Conservation (phyloP, 257 asterid genomes). For the Phtheirospermum japonicum region DNA sequence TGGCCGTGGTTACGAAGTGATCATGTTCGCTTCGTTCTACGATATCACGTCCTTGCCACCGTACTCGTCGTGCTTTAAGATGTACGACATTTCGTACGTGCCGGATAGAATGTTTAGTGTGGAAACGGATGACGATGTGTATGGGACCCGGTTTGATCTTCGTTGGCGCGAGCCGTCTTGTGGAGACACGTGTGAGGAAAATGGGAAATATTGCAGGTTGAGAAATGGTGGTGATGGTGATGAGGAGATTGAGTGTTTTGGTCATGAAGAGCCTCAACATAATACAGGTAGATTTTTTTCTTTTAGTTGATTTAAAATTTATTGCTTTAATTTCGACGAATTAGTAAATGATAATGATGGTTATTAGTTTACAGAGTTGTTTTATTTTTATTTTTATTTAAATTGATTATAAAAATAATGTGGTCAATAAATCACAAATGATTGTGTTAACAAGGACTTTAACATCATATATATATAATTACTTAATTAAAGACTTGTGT, state of each 20-base stretch:
- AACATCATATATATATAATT: no score
- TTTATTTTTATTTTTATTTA: no score
- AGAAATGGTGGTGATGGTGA: conserved; percentile 5
- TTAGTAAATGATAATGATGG: no score
- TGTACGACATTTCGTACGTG: conserved; percentile 31
- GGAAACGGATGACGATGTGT: conserved; percentile 16
- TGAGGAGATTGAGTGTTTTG: conserved; percentile 34
- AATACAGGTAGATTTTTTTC: no score
- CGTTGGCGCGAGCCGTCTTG: conserved; percentile 34
- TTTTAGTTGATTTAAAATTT: no score
- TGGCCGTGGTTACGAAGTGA: conserved; percentile 17
- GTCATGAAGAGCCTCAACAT: conserved; percentile 12
- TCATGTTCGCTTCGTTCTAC: conserved; percentile 8
- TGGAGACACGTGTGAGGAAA: conserved; percentile 28
- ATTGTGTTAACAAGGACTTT: no score
- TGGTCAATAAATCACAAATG: no score
- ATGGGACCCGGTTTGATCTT: conserved; percentile 24
- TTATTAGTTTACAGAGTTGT: no score
- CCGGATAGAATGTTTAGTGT: conserved; percentile 23
- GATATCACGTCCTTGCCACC: conserved; percentile 26
- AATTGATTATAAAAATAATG: no score
- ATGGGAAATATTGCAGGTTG: conserved; percentile 30
- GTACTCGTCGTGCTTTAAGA: conserved; percentile 38
- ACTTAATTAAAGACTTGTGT: background rate
- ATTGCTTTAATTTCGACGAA: no score